These are phyloP conservation scores for Metschnikowia lachancei DNA, from an alignment of 805 yeast genomes.

Conservation along the genomic window DNA sequence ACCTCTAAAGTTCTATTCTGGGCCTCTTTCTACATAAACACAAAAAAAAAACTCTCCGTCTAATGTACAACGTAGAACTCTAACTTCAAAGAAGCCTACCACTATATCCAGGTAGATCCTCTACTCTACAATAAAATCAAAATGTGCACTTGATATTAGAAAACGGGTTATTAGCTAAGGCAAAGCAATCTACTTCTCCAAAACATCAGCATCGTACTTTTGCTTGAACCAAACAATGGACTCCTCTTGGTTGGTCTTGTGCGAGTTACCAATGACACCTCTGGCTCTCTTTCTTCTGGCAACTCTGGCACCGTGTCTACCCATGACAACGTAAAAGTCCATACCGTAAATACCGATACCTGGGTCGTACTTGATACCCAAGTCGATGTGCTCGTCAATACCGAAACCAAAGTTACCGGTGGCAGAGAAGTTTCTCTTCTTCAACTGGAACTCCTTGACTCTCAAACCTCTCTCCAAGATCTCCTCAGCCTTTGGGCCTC, in stretches of 20 bases:
- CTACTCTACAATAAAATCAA: neutral
- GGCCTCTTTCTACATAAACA: too few relatives aligned
- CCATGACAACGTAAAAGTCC: conserved; percentile 99
- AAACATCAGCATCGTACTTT: conserved; percentile 98
- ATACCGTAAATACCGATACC: conserved; percentile 99
- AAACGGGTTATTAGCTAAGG: neutral
- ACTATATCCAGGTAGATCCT: too few relatives aligned
- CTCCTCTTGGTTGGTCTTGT: conserved; percentile 90
- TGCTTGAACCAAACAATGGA: conserved; percentile 98
- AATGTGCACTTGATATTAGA: conserved; percentile 2
- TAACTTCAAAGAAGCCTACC: too few relatives aligned
- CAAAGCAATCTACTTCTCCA: conserved; percentile 58
- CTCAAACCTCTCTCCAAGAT: conserved; percentile 99
- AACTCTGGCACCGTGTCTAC: conserved; percentile 99
- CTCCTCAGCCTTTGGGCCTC: conserved; percentile 99
- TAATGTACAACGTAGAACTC: too few relatives aligned
- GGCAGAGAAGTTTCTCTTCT: conserved; percentile 89
- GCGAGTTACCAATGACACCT: conserved; percentile 85
- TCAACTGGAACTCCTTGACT: conserved; percentile 99
- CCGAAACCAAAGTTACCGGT: conserved; percentile 99
- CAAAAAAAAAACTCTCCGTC: too few relatives aligned
- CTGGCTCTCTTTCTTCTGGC: conserved; percentile 97
- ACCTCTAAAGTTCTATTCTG: too few relatives aligned
- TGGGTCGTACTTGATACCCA: conserved; percentile 99
- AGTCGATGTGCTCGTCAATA: conserved; percentile 98